These are phyloP conservation scores for Xylaria bambusicola DNA, from an alignment of 495 filamentous ascomycete genomes.

Conservation along the genomic window DNA sequence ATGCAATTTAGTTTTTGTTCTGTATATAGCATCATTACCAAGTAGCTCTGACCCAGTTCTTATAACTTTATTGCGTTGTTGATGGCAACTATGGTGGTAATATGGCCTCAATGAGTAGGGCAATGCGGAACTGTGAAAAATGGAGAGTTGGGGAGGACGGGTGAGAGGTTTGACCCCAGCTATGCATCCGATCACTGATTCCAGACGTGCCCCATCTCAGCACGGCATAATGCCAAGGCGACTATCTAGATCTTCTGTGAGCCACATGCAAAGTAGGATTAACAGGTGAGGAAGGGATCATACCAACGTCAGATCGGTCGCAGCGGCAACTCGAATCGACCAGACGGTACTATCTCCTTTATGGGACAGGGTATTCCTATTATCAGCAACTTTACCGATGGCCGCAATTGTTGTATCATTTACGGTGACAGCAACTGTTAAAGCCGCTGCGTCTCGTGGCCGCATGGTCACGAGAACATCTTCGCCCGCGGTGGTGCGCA, in stretches of 20 bases:
- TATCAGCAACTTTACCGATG: background rate
- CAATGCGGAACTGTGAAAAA: no score
- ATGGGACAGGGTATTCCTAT: background rate
- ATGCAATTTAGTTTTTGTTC: no score
- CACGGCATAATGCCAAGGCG: background rate
- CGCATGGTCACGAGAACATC: constrained; percentile 1
- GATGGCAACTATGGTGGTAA: no score
- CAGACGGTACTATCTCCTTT: background rate
- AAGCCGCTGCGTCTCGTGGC: background rate
- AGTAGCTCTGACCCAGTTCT: no score
- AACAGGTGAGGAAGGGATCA: background rate
- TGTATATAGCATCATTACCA: no score
- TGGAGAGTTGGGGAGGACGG: no score
- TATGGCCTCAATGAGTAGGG: no score
- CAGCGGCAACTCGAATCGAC: background rate
- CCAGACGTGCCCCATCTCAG: constrained; percentile 17
- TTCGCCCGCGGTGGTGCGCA: background rate
- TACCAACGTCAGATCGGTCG: background rate
- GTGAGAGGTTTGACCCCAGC: no score
- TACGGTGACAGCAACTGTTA: background rate
- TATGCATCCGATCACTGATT: constrained; percentile 5
- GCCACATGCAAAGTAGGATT: background rate
- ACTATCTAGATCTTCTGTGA: background rate
- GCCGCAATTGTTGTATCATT: background rate
- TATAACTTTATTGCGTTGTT: no score